Evolutionary conservation across 1,284 basidiomycete species (phyloP), one percentile per base, ranked within the genome.

Genomic region (Tilletia indica): DNA sequence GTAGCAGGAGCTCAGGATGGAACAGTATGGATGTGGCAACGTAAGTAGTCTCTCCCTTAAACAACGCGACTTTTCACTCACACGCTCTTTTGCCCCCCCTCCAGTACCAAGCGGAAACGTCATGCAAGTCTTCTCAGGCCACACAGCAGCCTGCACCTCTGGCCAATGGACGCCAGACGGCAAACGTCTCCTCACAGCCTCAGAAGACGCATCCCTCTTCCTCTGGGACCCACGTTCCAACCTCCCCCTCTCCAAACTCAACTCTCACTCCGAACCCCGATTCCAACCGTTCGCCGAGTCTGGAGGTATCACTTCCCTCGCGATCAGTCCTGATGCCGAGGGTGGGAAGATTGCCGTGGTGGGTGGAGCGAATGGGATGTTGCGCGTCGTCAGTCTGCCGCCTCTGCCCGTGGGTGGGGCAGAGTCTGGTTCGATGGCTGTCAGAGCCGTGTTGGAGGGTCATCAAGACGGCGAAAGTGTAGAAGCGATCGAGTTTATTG

Each of bases 1-100:
- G 88, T 96, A 2, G 94, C 93, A 0, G 96, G 96, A 48, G 92
- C 93, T 21, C 93, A 96, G 76, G 96, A 99, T 85, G 89, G 92
- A 3, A 97, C 92, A 3, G 90, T 96, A n/a, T 99, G 96, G 96
- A 87, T 99, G 80, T 99, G 95, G 95, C 93, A 97, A 86, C 86
- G 94, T 95, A 85, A 81, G 82, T 76, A 21, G 11, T 31, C 48
- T 19, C 8, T 0, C 42, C 12, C 16, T 16, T 38, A 63, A 61
- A 56, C 54, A 56, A 21, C 11, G 31, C 19, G 9, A 56, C 8
- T 21, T 19, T 11, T 56, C 1, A 11, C 47, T 69, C 38, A 6
- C 8, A 48, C 21, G 31, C 4, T 36, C 38, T 49, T 72, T 68
- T 58, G 36, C 70, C 71, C 34, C 76, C 34, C 72, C 73, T 66